Evolutionary conservation across 116 monocot genomes (phyloP), one percentile per base, ranked within the genome.

Genomic region (Iris pallida): DNA sequence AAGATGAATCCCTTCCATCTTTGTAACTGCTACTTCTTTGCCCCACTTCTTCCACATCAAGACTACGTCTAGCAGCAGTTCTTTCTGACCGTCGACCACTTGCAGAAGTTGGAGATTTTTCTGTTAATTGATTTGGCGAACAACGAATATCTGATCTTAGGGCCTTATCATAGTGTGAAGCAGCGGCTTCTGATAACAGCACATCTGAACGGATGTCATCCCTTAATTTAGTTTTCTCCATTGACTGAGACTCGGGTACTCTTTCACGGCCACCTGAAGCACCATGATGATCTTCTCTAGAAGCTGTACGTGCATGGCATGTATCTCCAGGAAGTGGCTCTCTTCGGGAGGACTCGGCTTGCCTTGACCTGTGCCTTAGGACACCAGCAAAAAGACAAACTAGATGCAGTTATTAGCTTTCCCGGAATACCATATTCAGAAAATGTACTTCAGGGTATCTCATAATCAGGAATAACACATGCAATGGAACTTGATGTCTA

Each of bases 101-200:
- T 42, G 66, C 59, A 45, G 75, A 64, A 44, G 81, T 57, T 20
- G 80, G 77, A 52, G 66, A 73, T 61, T 72, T 87, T 69, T 84
- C 13, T 42, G 54, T 53, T 16, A 41, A 42, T 8, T 55, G 67
- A 20, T 55, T 67, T 54, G 67, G 67, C 15, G 67, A 67, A 55
- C 14, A 4, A 60, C 41, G 67, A 49, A 16, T 16, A 71, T 76
- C 81, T 41, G 72, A 73, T 74, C 76, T 77, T 61, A 75, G 61
- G 42, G 67, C 69, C 61, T 68, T 77, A 54, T 70, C 76, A 75
- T 69, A 54, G 14, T 69, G 63, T 18, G 70, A 49, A 61, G 68
- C 15, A 80, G 64, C 58, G 14, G 45, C 55, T 73, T 78, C 80
- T 4, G 40, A 10, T 9, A 66, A 16, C n/a, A 63, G 54, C 20